phyloP scores from a whole-genome alignment of 192 early-diverging fungal species.

The Chytriomyces sp. region DNA sequence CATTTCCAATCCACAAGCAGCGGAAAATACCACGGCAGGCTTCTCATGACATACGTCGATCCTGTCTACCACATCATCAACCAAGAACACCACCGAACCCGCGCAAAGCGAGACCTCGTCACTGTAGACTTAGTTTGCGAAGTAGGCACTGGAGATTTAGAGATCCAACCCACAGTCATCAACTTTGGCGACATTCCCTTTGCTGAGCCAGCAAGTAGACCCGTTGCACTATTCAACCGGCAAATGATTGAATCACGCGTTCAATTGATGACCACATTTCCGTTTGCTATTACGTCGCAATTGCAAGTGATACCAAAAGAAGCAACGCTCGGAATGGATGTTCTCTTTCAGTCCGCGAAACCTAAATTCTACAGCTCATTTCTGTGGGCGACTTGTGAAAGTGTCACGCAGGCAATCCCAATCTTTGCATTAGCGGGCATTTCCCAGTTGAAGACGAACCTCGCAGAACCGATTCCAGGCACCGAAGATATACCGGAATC shows the following conservation, averaged over 20 bases:
- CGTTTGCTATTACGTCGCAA: constrained; percentile 31
- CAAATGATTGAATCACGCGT: constrained; percentile 39
- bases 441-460: constrained; percentile 40
- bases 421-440: constrained; percentile 47
- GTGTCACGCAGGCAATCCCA: constrained; percentile 38
- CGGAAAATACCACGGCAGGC: constrained; percentile 47
- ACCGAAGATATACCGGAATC: constrained; percentile 9
- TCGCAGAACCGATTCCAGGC: constrained; percentile 32
- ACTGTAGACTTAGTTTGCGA: constrained; percentile 39
- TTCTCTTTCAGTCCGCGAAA: constrained; percentile 37
- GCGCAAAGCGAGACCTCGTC: constrained; percentile 39
- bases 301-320: constrained; percentile 1
- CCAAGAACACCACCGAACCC: constrained; percentile 38
- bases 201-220: constrained; percentile 25
- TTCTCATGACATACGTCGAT: constrained; percentile 55
- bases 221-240: constrained; percentile 42
- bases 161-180: constrained; percentile 36
- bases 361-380: constrained; percentile 41
- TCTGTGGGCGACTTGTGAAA: constrained; percentile 33
- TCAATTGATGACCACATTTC: constrained; percentile 16
- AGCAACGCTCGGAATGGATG: constrained; percentile 14
- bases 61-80: constrained; percentile 51
- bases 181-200: constrained; percentile 54
- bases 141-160: constrained; percentile 48
- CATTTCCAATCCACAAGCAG: constrained; percentile 52